Percentiles rank a stretch among this genome's conserved stretches.
These are phyloP conservation scores for Xerophyta viscosa DNA, from an alignment of 106 monocot genomes.

Conservation along the genomic window DNA sequence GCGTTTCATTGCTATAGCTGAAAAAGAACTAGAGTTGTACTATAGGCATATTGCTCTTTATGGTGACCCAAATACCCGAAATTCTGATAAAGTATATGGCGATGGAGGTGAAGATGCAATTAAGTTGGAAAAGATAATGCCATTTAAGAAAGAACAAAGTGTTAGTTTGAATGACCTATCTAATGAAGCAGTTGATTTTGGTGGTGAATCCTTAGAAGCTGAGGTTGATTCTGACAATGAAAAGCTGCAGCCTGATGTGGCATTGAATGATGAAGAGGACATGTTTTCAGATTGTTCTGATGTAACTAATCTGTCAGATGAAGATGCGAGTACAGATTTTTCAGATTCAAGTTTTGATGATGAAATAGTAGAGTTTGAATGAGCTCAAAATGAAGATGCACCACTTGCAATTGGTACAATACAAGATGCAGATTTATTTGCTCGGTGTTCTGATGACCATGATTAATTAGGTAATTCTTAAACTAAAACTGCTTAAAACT, in stretches of 20 bases:
- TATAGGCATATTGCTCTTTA: constrained; percentile 83
- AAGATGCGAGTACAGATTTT: no score
- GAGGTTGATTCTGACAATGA: constrained; percentile 20
- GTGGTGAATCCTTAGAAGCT: background rate
- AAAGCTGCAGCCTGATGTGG: background rate
- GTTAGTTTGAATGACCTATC: background rate
- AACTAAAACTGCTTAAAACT: no score
- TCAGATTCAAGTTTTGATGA: no score
- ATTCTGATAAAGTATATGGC: constrained; percentile 34
- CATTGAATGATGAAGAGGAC: no score
- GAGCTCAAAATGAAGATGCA: no score
- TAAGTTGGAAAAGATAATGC: constrained; percentile 2
- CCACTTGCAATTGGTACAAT: no score
- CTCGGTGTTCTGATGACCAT: no score
- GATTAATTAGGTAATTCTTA: no score
- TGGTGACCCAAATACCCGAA: constrained; percentile 48
- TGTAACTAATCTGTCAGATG: no score
- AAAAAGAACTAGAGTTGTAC: constrained; percentile 95
- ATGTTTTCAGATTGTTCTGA: no score
- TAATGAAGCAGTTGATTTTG: constrained; percentile 8
- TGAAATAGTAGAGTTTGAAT: no score
- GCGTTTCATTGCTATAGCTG: constrained; percentile 76
- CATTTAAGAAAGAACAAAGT: constrained; percentile 7
- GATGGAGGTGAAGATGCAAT: constrained; percentile 5
- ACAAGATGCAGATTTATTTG: no score